Conservation (phyloP, 169 alveolate genomes). For the Cryptosporidium ubiquitum region DNA sequence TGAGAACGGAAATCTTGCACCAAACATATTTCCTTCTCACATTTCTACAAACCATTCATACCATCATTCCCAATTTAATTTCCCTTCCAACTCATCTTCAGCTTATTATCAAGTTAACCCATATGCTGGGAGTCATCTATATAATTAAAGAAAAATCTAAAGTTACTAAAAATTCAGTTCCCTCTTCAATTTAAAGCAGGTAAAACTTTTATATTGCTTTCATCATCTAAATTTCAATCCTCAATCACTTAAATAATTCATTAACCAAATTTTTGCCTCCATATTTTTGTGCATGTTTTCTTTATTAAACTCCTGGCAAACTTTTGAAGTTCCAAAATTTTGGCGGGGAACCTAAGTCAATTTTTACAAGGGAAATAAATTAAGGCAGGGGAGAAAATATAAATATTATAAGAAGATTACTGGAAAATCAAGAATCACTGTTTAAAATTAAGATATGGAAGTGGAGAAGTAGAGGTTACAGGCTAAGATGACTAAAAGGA, state of each 20-base stretch:
- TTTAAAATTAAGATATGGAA: neutral
- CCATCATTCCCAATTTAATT: neutral
- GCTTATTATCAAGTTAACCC: conserved; percentile 56
- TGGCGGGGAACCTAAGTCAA: neutral
- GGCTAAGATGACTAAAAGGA: conserved; percentile 10
- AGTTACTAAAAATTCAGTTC: neutral
- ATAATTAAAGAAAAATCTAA: neutral
- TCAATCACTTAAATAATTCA: neutral
- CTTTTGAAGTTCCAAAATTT: neutral
- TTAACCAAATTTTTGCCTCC: neutral
- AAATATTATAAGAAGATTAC: neutral
- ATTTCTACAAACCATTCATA: neutral
- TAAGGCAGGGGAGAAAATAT: neutral
- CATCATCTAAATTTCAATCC: neutral
- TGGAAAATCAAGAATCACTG: neutral
- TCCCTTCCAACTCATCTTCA: conserved; percentile 6
- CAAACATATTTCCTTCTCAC: conserved; percentile 10
- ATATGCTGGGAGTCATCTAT: neutral
- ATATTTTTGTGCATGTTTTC: neutral
- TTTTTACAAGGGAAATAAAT: neutral
- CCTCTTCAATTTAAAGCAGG: neutral
- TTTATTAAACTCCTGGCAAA: neutral
- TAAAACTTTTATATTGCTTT: neutral
- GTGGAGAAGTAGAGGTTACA: neutral
- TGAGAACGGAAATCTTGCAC: conserved; percentile 26